Evolutionary conservation across 1,139 yeast genomes (phyloP).

Genomic region (Geotrichum bryndzae): DNA sequence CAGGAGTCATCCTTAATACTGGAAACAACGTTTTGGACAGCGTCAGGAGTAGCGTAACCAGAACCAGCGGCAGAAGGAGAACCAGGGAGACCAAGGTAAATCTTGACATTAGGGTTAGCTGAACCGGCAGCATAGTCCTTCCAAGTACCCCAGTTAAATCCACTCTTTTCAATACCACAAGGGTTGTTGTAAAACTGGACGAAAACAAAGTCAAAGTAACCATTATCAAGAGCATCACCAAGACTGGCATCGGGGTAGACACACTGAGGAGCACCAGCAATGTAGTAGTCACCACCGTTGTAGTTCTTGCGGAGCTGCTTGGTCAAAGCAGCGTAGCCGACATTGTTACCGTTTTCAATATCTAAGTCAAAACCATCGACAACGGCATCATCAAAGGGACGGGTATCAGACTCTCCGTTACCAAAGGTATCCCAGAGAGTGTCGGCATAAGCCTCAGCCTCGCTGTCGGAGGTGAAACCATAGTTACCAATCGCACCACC

Average conservation of each 20-base stretch:
- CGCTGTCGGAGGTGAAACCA: constrained; percentile 56
- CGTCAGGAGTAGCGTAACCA: constrained; percentile 42
- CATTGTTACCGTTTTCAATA: constrained; percentile 49
- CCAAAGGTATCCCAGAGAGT: constrained; percentile 83
- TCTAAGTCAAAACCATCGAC: constrained; percentile 71
- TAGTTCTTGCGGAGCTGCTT: constrained; percentile 50
- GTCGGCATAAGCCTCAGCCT: constrained; percentile 63
- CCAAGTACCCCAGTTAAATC: constrained; percentile 67
- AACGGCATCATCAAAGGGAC: constrained; percentile 69
- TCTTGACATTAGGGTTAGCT: constrained; percentile 49
- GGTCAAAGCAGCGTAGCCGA: constrained; percentile 51
- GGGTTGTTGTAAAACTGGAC: constrained; percentile 90
- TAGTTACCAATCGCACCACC: constrained; percentile 82
- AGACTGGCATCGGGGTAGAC: constrained; percentile 82
- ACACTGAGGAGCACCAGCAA: constrained; percentile 94
- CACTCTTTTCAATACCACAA: constrained; percentile 43
- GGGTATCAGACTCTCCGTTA: constrained; percentile 51
- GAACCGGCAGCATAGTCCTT: constrained; percentile 58
- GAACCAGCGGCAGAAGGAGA: constrained; percentile 58
- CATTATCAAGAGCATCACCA: constrained; percentile 55
- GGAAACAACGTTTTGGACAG: constrained; percentile 25
- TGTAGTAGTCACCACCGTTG: constrained; percentile 48
- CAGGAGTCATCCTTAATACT: constrained; percentile 28
- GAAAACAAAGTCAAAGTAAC: constrained; percentile 74
- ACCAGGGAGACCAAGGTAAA: constrained; percentile 71